Percentiles rank a stretch among this genome's conserved stretches.
phyloP scores from a whole-genome alignment of 495 filamentous ascomycete species.

The Talaromyces nanjingensis region DNA sequence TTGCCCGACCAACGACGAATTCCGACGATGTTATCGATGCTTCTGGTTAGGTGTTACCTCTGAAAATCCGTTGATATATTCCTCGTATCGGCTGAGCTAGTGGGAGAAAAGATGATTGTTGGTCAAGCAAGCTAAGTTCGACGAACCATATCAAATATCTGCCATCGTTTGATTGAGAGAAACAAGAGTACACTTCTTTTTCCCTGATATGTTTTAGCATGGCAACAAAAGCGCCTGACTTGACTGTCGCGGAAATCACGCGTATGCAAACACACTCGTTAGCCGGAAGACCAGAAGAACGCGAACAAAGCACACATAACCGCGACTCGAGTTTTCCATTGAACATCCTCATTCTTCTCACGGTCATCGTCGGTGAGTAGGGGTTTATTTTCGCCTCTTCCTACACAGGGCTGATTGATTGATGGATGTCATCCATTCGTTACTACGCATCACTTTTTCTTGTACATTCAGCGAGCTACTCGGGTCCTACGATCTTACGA shows the following conservation, averaged over 20 bases:
- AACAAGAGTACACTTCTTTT: conserved; percentile 15
- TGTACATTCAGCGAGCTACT: neutral
- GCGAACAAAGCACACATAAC: neutral
- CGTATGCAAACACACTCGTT: neutral
- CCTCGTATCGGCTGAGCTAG: neutral
- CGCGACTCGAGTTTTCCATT: neutral
- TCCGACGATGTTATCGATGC: conserved; percentile 32
- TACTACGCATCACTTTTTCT: neutral
- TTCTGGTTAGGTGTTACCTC: conserved; percentile 17
- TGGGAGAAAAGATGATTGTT: too few species aligned
- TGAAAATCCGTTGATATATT: neutral
- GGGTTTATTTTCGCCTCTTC: neutral
- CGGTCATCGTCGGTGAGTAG: conserved; percentile 6
- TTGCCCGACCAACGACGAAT: conserved; percentile 28
- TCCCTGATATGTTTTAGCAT: conserved; percentile 33
- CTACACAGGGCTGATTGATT: neutral
- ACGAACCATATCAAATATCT: conserved; percentile 20
- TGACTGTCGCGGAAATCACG: neutral
- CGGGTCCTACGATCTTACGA: neutral
- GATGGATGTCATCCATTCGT: neutral
- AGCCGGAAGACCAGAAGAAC: neutral
- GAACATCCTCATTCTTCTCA: neutral
- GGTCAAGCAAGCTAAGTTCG: conserved; percentile 37
- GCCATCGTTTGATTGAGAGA: conserved; percentile 12
- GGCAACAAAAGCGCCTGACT: conserved; percentile 16